Conservation (phyloP, 2,329 filamentous ascomycete genomes). For the Leptographium flavum region DNA sequence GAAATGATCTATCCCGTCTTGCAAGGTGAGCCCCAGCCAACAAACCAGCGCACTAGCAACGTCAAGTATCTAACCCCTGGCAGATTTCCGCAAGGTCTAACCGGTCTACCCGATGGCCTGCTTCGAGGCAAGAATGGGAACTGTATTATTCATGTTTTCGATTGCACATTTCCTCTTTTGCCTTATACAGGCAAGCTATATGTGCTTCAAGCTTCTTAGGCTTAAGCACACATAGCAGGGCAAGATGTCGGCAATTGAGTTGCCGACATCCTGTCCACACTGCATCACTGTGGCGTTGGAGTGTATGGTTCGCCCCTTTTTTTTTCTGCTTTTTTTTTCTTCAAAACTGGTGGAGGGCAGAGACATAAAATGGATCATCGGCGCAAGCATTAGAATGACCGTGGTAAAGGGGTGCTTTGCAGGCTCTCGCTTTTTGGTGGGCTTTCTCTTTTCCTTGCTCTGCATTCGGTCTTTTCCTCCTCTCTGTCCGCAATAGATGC, state of each 20-base stretch:
- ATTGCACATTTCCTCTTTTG: not conserved
- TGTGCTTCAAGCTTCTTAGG: not conserved
- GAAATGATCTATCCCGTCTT: constrained; percentile 96
- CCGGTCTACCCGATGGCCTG: not conserved
- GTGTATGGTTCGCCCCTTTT: not conserved
- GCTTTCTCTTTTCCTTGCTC: not conserved
- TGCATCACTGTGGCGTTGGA: constrained; percentile 1
- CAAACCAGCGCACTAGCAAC: too few relatives aligned
- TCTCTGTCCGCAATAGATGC: constrained; percentile 1
- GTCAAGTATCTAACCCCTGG: constrained; percentile 10
- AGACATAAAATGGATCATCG: constrained; percentile 4
- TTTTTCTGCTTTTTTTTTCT: not conserved
- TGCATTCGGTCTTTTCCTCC: not conserved
- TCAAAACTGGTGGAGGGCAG: not conserved
- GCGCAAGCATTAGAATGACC: constrained; percentile 7
- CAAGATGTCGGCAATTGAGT: not conserved
- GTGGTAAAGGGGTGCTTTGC: not conserved
- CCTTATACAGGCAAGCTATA: not conserved
- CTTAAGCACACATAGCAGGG: not conserved
- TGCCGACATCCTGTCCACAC: not conserved
- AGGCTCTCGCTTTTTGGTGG: not conserved
- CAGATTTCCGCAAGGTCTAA: constrained; percentile 47
- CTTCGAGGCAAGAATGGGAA: constrained; percentile 1
- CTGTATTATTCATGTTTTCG: constrained; percentile 7
- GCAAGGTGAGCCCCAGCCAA: too few relatives aligned